Evolutionary conservation across 805 yeast genomes (phyloP), one percentile per base, ranked within the genome.

Genomic region (Candida wancherniae): DNA sequence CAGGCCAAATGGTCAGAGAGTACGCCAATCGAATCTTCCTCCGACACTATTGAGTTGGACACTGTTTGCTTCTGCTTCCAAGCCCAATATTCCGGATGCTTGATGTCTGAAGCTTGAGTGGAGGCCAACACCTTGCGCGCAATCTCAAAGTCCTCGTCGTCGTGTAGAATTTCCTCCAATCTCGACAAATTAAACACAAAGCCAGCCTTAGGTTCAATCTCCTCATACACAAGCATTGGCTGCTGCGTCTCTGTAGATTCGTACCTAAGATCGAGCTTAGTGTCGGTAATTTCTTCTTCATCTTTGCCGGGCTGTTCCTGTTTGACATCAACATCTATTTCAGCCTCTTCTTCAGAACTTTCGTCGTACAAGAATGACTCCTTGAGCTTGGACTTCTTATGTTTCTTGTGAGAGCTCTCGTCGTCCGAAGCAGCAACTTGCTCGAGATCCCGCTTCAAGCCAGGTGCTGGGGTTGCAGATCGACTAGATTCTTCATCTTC

Each of bases 71-170:
- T 65, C 26, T 67, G 69, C 36, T 69, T 75, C 85, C 86, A 83
- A 1, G 81, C 73, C 86, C 86, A 79, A 40, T 71, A 78, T 7
- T 67, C 66, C 4, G 70, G 48, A 45, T 71, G 66, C 12, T 50
- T 55, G 15, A 57, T 53, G 5, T 48, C 51, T 4, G 48, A 38
- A 5, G 48, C 26, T 18, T 39, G 42, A 3, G 48, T 29, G 9
- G 37, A 48, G 4, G 38, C 31, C 8, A 79, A 53, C 0, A 75
- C 61, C 33, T 67, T 63, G 32, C 64, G 63, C 13, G 84, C 67
- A 11, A 81, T 49, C 21, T 49, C 52, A 28, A 77, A 58, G 53
- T 87, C 97, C 51, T 88, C 95, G 1, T 73, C 76, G 48, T 87
- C 95, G 44, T 74, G 75, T 5, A 87, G 57, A 3, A 75, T 34